Conservation (phyloP, 176 grass and related monocot genomes). For the Oropetium thomaeum region DNA sequence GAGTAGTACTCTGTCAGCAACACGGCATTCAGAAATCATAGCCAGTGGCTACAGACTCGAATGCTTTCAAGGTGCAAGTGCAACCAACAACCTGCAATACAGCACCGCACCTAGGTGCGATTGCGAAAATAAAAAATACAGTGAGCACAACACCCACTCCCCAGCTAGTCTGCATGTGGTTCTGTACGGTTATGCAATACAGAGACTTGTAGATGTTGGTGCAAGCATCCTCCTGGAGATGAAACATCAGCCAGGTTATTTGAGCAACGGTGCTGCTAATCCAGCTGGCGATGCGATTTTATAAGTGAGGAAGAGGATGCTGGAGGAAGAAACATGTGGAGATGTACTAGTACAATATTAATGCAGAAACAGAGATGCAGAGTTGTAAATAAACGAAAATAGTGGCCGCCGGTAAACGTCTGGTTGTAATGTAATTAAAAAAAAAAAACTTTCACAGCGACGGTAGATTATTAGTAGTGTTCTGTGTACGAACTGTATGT, state of each 20-base stretch:
- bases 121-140: too few species aligned
- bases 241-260: neutral
- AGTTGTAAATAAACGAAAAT: neutral
- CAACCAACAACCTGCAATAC: neutral
- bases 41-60: neutral
- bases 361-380: neutral
- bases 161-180: neutral
- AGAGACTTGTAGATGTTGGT: neutral
- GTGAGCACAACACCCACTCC: neutral
- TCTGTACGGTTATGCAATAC: neutral
- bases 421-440: too few species aligned
- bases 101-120: too few species aligned
- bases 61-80: neutral
- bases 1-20: slow-evolving; percentile 17
- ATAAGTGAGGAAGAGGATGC: neutral
- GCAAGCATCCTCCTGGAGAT: neutral
- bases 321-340: slow-evolving; percentile 11
- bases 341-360: neutral
- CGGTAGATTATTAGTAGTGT: neutral
- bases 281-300: neutral
- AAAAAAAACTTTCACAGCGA: neutral
- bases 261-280: neutral
- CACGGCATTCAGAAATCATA: neutral
- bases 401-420: neutral
- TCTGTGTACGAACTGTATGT: neutral